Base-by-base conservation (phyloP, 768 basidiomycete genomes). In the Mycena galericulata region DNA sequence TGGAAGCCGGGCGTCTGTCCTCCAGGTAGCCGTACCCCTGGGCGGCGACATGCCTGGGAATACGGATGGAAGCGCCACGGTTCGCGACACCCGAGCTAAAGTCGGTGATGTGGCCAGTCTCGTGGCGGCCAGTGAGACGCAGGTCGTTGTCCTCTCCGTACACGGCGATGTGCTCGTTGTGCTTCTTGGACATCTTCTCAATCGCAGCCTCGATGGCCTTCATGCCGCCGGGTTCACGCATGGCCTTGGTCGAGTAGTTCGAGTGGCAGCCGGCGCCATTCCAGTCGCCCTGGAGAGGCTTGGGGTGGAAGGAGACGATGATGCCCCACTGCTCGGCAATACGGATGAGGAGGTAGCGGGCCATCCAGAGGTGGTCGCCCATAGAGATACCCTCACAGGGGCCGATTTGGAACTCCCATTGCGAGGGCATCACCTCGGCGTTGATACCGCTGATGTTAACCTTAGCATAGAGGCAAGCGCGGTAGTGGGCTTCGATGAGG, bases 361-460 rank as follows among this genome's bases (percentile, higher is more conserved):
- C 95, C 90, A 99, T 96, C 96, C 96, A 98, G 75, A 99, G 91
- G 83, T 99, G 97, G 81, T 99, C 98, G 74, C 98, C 98, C 96
- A 99, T 97, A 67, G 92, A 86, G 80, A 99, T 98, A 61, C 98
- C 98, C 79, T 94, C 93, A 76, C 97, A 99, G 32, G 98, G 98
- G 59, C 98, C 97, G 74, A 99, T 96, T 82, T 99, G 98, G 93
- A 97, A 99, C 85, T 99, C 98, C 98, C 98, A 99, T 81, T 99
- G 98, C 62, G 97, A 91, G 18, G 98, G 97, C 97, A 99, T 99
- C 69, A 99, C 97, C 83, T 99, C 98, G 68, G 97, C 97, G 80
- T 99, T 99, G 85, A 99, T 98, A 78, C 98, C 98, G 73, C 94
- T 96, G 84, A 99, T 99, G 86, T 96, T 96, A 83, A 99, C 88